Base-by-base conservation (phyloP, 305 asterid species). In the Fraxinus angustifolia region DNA sequence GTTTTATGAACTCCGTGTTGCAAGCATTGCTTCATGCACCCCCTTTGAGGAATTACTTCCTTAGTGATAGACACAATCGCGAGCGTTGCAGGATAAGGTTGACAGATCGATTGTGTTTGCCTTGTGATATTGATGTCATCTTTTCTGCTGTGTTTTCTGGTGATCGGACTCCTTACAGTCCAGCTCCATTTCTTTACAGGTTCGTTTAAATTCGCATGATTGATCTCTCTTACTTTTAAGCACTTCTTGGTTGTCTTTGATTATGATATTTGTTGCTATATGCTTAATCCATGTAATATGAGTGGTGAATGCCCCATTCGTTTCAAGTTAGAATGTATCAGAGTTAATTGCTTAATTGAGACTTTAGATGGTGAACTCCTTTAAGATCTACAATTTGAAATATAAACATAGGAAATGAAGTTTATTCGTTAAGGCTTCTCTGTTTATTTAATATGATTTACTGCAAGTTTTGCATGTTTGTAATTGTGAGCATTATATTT, bases 1-100 rank as follows among this genome's bases (percentile, higher is more conserved):
- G 97, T 82, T 93, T 93, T 79, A 91, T 93, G 97, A 93, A 93
- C 34, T 91, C 94, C 73, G 97, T 91, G 72, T 85, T 93, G 91
- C 96, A 91, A 84, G 97, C 92, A 33, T 89, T 93, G 88, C 82
- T 93, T 83, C 96, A 92, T 82, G 91, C 96, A 0, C 96, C 96
- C 28, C 97, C 94, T 78, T 82, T 91, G 83, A 91, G 92, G 89
- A 89, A 92, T 83, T 92, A 91, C 86, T 92, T 90, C 81, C 93
- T 92, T 42, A 87, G 88, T 78, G 91, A 88, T 84, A 88, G 86
- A 79, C 96, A 92, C 84, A 86, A 82, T 83, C 87, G 84, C 14
- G 92, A 87, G 80, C 78, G 83, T 71, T 91, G 96, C 80, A 81
- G 87, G 58, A 86, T 87, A 74, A 81, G 82, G 82, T 86, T 87